Evolutionary conservation across 1,284 basidiomycete genomes (phyloP).

Genomic region (Cystobasidium pallidum): DNA sequence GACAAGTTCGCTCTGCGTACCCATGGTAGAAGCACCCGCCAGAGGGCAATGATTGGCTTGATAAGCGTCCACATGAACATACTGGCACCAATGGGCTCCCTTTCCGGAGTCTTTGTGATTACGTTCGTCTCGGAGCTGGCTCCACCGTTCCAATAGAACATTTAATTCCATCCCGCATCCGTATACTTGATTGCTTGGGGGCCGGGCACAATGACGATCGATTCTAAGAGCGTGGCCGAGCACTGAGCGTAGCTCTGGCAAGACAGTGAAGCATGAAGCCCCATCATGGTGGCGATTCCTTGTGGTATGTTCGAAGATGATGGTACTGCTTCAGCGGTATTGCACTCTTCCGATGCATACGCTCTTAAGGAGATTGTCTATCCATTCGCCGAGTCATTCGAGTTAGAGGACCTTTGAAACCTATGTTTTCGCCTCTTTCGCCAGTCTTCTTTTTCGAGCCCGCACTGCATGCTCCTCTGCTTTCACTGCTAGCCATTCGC

Average conservation of each 20-base stretch:
- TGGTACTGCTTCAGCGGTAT: too few species aligned
- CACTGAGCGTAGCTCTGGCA: too few species aligned
- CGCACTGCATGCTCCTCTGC: constrained; percentile 41
- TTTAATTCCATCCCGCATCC: constrained; percentile 2
- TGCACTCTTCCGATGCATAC: too few species aligned
- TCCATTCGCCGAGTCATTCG: background rate
- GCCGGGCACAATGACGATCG: constrained; percentile 1
- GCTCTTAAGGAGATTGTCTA: too few species aligned
- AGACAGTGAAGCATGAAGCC: too few species aligned
- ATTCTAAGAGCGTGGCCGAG: constrained; percentile 12
- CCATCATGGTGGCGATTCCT: too few species aligned
- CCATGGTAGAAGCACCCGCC: too few species aligned
- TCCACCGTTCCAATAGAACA: background rate
- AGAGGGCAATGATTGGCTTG: too few species aligned
- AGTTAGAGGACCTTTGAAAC: background rate
- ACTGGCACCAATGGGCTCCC: background rate
- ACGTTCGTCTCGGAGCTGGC: constrained; percentile 3
- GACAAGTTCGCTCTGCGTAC: too few species aligned
- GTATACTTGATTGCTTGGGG: background rate
- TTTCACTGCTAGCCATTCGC: constrained; percentile 50
- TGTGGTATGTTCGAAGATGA: too few species aligned
- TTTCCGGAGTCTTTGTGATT: background rate
- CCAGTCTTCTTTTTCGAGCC: constrained; percentile 4
- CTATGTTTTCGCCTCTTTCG: background rate
- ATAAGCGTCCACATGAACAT: too few species aligned